These are phyloP conservation scores for Pontederia paniculata DNA, from an alignment of 176 grass and related monocot genomes.

Conservation along the genomic window DNA sequence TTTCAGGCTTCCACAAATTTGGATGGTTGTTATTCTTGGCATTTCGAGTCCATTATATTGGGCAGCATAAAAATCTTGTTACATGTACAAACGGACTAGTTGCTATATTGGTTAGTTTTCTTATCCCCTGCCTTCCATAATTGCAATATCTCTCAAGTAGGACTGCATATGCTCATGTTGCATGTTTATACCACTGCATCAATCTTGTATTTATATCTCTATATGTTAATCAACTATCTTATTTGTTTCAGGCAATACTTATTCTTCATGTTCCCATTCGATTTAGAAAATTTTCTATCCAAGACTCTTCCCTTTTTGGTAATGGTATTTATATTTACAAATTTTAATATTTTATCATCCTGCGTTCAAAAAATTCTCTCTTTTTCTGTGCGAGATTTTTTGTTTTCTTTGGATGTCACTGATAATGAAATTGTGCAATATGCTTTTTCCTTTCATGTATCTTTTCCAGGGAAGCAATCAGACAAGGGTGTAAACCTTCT, in stretches of 20 bases:
- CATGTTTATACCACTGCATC: background rate
- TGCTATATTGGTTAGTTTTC: constrained; percentile 59
- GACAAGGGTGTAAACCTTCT: constrained; percentile 60
- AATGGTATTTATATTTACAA: constrained; percentile 27
- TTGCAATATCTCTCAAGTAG: background rate
- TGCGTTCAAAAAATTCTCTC: background rate
- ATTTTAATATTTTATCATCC: background rate
- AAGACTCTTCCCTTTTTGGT: constrained; percentile 72
- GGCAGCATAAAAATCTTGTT: constrained; percentile 69
- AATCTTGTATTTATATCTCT: constrained; percentile 1
- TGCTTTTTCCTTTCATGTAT: constrained; percentile 19
- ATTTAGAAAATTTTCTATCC: constrained; percentile 59
- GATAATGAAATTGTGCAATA: background rate
- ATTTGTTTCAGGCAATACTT: constrained; percentile 61
- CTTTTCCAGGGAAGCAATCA: constrained; percentile 60
- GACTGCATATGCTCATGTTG: background rate
- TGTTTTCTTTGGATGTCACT: background rate
- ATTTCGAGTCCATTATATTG: constrained; percentile 47
- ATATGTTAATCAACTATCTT: constrained; percentile 4
- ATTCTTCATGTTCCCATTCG: constrained; percentile 63
- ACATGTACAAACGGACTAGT: constrained; percentile 84
- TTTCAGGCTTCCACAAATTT: constrained; percentile 46
- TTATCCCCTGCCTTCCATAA: constrained; percentile 12
- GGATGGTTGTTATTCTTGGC: constrained; percentile 87
- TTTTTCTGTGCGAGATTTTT: background rate